phyloP scores from a whole-genome alignment of 2,329 filamentous ascomycete species.

The Botrytis galanthina region DNA sequence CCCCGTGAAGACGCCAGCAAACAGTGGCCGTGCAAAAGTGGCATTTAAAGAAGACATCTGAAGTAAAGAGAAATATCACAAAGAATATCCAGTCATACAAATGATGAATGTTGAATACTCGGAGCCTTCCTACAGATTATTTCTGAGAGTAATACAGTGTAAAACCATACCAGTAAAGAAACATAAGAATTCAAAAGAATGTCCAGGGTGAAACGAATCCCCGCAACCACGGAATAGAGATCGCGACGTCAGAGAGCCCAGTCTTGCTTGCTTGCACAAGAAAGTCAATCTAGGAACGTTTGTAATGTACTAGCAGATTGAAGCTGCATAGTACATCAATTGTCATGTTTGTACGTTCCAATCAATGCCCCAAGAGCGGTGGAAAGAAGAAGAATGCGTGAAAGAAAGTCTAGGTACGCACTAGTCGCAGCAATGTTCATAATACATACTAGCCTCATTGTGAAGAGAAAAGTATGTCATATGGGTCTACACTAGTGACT shows the following conservation, averaged over 20 bases:
- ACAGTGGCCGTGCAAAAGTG: background rate
- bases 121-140: background rate
- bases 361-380: background rate
- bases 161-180: background rate
- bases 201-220: conserved; percentile 59
- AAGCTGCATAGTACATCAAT: conserved; percentile 46
- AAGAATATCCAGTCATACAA: background rate
- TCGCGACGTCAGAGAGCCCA: conserved; percentile 62
- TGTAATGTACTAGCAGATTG: conserved; percentile 46
- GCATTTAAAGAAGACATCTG: background rate
- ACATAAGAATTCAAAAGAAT: background rate
- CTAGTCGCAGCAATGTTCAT: background rate
- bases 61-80: background rate
- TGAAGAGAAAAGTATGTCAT: background rate
- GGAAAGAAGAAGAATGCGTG: background rate
- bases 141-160: background rate
- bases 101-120: background rate
- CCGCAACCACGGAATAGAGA: conserved; percentile 47
- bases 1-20: background rate
- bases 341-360: conserved; percentile 19
- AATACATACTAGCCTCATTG: background rate
- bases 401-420: background rate
- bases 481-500: background rate
- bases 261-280: conserved; percentile 15
- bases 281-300: conserved; percentile 54